These are phyloP conservation scores for Alternaria alternata DNA, from an alignment of 2,329 filamentous ascomycete genomes.

Conservation along the genomic window DNA sequence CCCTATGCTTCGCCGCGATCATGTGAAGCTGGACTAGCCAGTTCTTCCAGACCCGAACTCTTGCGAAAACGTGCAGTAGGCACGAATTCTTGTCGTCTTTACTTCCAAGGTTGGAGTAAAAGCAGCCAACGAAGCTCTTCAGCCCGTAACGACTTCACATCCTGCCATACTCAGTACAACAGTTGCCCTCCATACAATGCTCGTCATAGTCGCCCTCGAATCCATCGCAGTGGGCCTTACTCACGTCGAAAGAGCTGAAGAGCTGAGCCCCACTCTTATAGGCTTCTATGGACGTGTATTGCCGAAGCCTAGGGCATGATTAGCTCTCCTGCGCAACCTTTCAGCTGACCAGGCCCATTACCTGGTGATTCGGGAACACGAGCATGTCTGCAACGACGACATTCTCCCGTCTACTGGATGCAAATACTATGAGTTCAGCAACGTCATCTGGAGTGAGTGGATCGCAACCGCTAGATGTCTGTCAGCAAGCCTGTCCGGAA, in stretches of 20 bases:
- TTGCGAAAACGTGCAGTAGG: neutral
- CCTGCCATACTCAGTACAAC: neutral
- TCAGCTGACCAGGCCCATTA: neutral
- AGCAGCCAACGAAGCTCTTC: neutral
- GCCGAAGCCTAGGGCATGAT: slow-evolving; percentile 41
- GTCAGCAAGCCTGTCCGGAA: slow-evolving; percentile 10
- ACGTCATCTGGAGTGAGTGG: slow-evolving; percentile 86
- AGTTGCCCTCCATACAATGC: neutral
- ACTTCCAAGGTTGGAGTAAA: neutral
- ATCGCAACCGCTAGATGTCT: slow-evolving; percentile 60
- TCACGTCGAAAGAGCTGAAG: neutral
- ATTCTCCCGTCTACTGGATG: slow-evolving; percentile 79
- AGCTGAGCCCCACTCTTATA: neutral
- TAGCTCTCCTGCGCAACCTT: neutral
- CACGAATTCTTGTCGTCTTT: neutral
- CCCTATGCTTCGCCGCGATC: neutral
- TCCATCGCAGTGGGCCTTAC: neutral
- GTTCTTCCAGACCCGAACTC: neutral
- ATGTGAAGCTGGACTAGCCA: neutral
- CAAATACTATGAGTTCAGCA: slow-evolving; percentile 83
- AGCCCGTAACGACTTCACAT: neutral
- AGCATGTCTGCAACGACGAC: slow-evolving; percentile 85
- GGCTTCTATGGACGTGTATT: neutral
- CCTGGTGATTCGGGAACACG: slow-evolving; percentile 85
- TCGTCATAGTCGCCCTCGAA: neutral